Base-by-base conservation (phyloP, 306 rosid species). In the Crotalaria pallida region DNA sequence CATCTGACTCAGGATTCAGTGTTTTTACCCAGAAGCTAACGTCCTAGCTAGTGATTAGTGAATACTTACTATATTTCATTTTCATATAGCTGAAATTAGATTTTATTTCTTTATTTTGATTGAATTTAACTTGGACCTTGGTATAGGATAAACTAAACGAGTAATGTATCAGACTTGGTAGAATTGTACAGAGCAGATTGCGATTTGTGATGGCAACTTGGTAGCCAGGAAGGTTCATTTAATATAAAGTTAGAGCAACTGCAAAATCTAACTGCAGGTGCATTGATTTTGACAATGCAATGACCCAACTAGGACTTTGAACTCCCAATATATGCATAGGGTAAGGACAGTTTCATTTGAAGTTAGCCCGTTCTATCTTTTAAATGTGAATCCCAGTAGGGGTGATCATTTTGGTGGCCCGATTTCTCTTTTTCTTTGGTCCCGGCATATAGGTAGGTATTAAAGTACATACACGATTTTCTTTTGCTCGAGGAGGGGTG, bases 261-360 rank as follows among this genome's bases (percentile, higher is more conserved):
- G 72, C 22, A 65, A 53, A 55, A 65, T 65, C 21, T 15, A 27
- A 65, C 1, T 31, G 61, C 60, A 31, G 53, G 62, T 58, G 69
- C 74, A 55, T 29, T 74, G 73, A 65, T 74, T 65, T 65, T 65
- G 67, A 56, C 73, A 74, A 64, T 74, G 65, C 76, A 58, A 33
- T 58, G 56, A 29, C 34, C 67, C 51, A 64, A 74, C 59, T 73
- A 3, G 23, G 58, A 51, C 51, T 19, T 61, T n/a, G 17, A 19
- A 38, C 50, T 38, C 48, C 38, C 1, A 10, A 43, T 74, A 33
- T n/a, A n/a, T n/a, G n/a, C 59, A 55, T 41, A n/a, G 27, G 48
- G 6, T 47, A 0, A 17, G 71, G 48, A 40, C 18, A 48, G 51
- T 33, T 50, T 47, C 58, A 16, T 24, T 27, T 55, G 10, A 57